These are phyloP conservation scores for Fusarium virguliforme DNA, from an alignment of 2,329 filamentous ascomycete species.

Conservation along the genomic window DNA sequence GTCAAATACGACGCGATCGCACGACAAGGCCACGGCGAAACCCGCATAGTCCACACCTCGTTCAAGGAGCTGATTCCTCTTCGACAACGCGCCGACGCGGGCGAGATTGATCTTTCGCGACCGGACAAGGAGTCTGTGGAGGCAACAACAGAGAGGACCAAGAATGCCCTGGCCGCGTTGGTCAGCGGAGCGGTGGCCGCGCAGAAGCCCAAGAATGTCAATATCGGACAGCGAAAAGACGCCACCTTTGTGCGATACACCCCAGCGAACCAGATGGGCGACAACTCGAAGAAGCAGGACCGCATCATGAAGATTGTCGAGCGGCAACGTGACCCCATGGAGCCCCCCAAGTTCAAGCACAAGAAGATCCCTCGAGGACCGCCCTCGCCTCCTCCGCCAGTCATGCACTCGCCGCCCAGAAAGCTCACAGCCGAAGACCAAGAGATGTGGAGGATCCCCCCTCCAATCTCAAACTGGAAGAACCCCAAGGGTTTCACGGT, in stretches of 20 bases:
- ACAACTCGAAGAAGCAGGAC: constrained; percentile 87
- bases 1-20: constrained; percentile 98
- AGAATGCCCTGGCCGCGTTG: constrained; percentile 85
- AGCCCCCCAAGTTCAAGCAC: constrained; percentile 98
- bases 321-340: constrained; percentile 93
- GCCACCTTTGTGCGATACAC: constrained; percentile 97
- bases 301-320: constrained; percentile 99
- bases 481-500: constrained; percentile 99
- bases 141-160: constrained; percentile 89
- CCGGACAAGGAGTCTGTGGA: constrained; percentile 89
- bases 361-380: constrained; percentile 97
- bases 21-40: constrained; percentile 86
- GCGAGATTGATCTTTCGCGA: constrained; percentile 88
- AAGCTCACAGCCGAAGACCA: constrained; percentile 98
- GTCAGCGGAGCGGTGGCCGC: constrained; percentile 89
- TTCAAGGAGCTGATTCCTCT: constrained; percentile 98
- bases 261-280: constrained; percentile 96
- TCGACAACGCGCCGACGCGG: constrained; percentile 91
- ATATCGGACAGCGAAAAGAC: constrained; percentile 83
- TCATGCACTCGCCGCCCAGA: constrained; percentile 94
- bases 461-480: constrained; percentile 98
- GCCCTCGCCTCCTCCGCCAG: constrained; percentile 90
- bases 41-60: constrained; percentile 90
- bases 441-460: constrained; percentile 91
- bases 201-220: constrained; percentile 96